These are phyloP conservation scores for Geosmithia morbida DNA, from an alignment of 2,329 filamentous ascomycete species.

Conservation along the genomic window DNA sequence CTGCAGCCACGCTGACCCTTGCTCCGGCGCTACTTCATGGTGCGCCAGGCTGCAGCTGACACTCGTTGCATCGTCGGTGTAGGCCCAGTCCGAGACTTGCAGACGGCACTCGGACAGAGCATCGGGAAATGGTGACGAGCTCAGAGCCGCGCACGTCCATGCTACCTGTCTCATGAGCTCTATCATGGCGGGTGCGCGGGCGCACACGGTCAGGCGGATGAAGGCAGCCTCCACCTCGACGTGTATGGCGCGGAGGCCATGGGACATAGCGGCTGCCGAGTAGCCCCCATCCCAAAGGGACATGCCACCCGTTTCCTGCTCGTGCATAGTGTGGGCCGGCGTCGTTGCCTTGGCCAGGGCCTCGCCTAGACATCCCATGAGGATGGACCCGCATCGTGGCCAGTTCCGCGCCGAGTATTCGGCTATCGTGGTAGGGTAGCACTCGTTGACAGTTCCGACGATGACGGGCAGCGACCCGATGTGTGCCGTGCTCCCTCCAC, in stretches of 20 bases:
- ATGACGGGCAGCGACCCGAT: slow-evolving; percentile 15
- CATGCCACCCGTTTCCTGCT: slow-evolving; percentile 11
- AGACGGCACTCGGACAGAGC: slow-evolving; percentile 14
- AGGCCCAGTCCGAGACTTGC: slow-evolving; percentile 16
- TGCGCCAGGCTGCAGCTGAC: slow-evolving; percentile 18
- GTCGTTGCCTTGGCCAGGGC: slow-evolving; percentile 13
- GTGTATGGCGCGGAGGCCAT: slow-evolving; percentile 17
- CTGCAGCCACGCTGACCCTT: slow-evolving; percentile 13
- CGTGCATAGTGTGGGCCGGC: slow-evolving; percentile 8
- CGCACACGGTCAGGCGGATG: slow-evolving; percentile 16
- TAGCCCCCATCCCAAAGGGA: slow-evolving; percentile 19
- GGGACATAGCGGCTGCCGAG: slow-evolving; percentile 9
- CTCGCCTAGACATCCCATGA: slow-evolving; percentile 16
- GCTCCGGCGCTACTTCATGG: slow-evolving; percentile 11
- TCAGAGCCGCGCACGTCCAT: slow-evolving; percentile 19
- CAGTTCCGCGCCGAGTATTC: slow-evolving; percentile 16
- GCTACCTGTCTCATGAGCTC: slow-evolving; percentile 21
- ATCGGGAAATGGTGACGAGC: slow-evolving; percentile 16
- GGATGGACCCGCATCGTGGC: slow-evolving; percentile 14
- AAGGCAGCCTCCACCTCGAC: slow-evolving; percentile 17
- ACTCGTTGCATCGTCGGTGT: slow-evolving; percentile 16
- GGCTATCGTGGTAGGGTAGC: slow-evolving; percentile 16
- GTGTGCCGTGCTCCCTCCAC: slow-evolving; percentile 9
- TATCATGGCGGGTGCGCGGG: slow-evolving; percentile 18
- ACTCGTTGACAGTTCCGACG: slow-evolving; percentile 18